A percentile compares a stretch with the other conserved stretches of the same genome.
phyloP scores from a whole-genome alignment of 176 grass and related monocot genomes.

The Hyparrhenia diplandra region DNA sequence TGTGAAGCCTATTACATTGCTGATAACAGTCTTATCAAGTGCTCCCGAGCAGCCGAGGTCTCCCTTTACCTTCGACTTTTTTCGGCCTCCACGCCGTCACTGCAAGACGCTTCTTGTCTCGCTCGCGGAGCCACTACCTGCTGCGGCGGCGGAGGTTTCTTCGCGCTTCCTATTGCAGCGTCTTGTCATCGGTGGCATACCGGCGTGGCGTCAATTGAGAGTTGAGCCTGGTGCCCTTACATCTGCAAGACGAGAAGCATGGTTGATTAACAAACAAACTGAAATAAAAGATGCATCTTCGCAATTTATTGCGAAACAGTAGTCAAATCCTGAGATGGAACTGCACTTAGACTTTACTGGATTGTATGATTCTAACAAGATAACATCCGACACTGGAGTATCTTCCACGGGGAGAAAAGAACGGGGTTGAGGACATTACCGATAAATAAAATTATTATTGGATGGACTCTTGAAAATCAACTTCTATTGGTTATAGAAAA shows the following conservation, averaged over 20 bases:
- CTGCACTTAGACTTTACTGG: slow-evolving; percentile 19
- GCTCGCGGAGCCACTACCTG: no score
- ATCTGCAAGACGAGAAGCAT: not conserved
- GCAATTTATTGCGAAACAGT: not conserved
- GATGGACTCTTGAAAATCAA: no score
- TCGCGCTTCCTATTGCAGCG: slow-evolving; percentile 2
- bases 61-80: not conserved
- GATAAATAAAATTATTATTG: no score
- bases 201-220: slow-evolving; percentile 2
- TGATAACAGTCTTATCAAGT: not conserved
- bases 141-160: not conserved
- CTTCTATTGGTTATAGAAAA: no score
- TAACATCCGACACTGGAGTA: slow-evolving; percentile 15
- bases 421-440: no score
- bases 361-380: slow-evolving; percentile 56
- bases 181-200: not conserved
- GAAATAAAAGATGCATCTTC: not conserved
- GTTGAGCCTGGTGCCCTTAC: slow-evolving; percentile 34
- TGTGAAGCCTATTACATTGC: not conserved
- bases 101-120: not conserved
- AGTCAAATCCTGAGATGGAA: not conserved
- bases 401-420: no score
- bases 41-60: not conserved
- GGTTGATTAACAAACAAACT: not conserved
- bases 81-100: not conserved